phyloP scores from a whole-genome alignment of 176 grass and related monocot species.

The Bothriochloa decipiens region DNA sequence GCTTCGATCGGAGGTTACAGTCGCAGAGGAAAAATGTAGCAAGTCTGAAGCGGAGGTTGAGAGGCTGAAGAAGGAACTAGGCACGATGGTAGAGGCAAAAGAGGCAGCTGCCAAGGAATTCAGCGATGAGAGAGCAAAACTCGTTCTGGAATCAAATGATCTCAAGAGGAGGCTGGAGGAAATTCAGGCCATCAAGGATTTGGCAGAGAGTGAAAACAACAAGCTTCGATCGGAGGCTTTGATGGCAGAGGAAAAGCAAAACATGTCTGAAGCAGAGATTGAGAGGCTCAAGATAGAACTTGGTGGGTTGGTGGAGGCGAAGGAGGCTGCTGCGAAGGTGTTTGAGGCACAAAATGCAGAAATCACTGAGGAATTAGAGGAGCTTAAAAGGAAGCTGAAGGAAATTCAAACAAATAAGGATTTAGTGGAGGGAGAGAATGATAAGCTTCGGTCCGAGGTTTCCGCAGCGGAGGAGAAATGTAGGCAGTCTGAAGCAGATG shows the following conservation, averaged over 20 bases:
- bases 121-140: neutral
- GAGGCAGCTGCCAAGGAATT: neutral
- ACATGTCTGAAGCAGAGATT: neutral
- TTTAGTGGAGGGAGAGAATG: neutral
- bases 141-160: neutral
- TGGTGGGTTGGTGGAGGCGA: neutral
- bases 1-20: neutral
- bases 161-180: neutral
- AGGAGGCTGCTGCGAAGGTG: neutral
- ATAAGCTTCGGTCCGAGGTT: neutral
- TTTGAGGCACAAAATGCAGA: neutral
- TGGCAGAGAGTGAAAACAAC: slow-evolving; percentile 11
- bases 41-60: neutral
- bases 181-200: slow-evolving; percentile 1
- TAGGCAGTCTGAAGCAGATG: neutral
- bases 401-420: neutral
- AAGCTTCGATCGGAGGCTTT: neutral
- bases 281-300: neutral
- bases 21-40: neutral
- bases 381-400: neutral
- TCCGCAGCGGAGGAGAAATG: neutral
- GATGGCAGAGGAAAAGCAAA: neutral
- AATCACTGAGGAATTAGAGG: neutral
- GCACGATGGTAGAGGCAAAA: neutral
- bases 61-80: neutral